phyloP scores from a whole-genome alignment of 768 basidiomycete genomes.

The Russula compacta region DNA sequence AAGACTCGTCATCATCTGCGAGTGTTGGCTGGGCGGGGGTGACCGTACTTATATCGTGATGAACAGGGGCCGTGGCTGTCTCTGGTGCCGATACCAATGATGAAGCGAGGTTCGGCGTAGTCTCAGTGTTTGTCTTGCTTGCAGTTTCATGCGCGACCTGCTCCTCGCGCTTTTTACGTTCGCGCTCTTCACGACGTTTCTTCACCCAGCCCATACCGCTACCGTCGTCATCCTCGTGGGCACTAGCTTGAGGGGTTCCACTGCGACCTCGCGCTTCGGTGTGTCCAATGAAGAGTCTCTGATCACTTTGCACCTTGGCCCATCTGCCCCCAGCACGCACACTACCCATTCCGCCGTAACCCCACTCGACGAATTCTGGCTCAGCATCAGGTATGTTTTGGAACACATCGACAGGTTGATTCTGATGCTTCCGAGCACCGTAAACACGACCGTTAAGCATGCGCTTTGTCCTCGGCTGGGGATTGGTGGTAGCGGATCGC shows the following conservation, averaged over 20 bases:
- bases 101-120: background rate
- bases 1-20: constrained; percentile 22
- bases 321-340: constrained; percentile 23
- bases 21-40: background rate
- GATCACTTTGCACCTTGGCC: constrained; percentile 18
- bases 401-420: constrained; percentile 34
- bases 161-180: constrained; percentile 37
- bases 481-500: background rate
- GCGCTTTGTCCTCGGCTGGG: constrained; percentile 22
- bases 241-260: constrained; percentile 22
- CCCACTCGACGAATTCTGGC: constrained; percentile 86
- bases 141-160: constrained; percentile 24
- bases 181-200: constrained; percentile 45
- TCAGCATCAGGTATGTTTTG: constrained; percentile 45
- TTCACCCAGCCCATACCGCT: constrained; percentile 81
- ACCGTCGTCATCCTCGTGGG: constrained; percentile 60
- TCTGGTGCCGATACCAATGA: background rate
- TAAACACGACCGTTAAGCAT: constrained; percentile 84
- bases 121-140: constrained; percentile 22
- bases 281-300: constrained; percentile 17
- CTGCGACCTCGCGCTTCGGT: constrained; percentile 6
- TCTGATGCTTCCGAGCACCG: constrained; percentile 32
- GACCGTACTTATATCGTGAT: background rate
- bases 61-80: background rate
- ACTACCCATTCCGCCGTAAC: constrained; percentile 73